Base-by-base conservation (phyloP, 331 rosid genomes). In the Quercus tomentella region DNA sequence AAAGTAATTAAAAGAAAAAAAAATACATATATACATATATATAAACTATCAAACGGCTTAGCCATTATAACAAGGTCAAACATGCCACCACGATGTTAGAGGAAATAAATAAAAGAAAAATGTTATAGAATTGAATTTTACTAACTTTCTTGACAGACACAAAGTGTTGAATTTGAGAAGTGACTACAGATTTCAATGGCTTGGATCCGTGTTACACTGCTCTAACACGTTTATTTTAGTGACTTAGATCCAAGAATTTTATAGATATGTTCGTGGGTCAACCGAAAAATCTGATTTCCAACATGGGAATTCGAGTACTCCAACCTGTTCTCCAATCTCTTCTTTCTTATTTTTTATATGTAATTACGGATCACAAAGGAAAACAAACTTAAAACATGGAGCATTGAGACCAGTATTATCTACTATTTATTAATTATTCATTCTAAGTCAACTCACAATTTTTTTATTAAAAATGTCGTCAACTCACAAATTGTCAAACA, bases 211-310 rank as follows among this genome's bases (percentile, higher is more conserved):
- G 71, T 62, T 20, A 20, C 75, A 49, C 55, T n/a, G 51, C 79
- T 69, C 70, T 63, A 72, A 84, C 76, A 73, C 74, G 80, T 77
- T 63, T 63, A 82, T 74, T 84, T 81, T 63, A 33, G 15, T 69
- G 85, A 76, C 70, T 89, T 30, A 80, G 93, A 93, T 93, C 94
- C 97, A 83, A 91, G 87, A 84, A 77, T 85, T 81, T 67, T 73
- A 73, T 60, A 80, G 77, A 77, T 77, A 57, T 72, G 75, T 54
- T 74, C 57, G 2, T 65, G 74, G 88, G 92, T 89, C 97, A 92
- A 94, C 91, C 75, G n/a, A 28, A 62, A 65, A 7, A 87, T 76
- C 85, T 73, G 89, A 80, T 82, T 87, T 80, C 74, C 84, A 83
- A 77, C 89, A 82, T 55, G 81, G 88, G 85, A 63, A 68, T 66